Conservation (phyloP, 495 filamentous ascomycete genomes). For the Hypoxylon intermedium region DNA sequence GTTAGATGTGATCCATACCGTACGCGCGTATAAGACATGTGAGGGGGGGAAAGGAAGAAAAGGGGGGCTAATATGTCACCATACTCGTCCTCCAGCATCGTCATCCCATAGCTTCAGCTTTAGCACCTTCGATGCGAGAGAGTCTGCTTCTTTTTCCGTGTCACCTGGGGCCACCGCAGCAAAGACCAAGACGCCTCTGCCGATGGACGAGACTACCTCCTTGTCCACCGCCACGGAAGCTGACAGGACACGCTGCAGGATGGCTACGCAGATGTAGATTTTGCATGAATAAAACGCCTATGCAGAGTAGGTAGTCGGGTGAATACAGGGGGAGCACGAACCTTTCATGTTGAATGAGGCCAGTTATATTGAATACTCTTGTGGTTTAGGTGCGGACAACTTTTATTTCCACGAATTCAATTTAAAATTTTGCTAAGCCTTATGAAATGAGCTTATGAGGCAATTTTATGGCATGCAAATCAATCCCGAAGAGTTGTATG, state of each 20-base stretch:
- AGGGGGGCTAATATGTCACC: slow-evolving; percentile 26
- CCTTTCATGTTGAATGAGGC: slow-evolving; percentile 8
- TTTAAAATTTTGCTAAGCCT: no score
- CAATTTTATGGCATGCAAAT: no score
- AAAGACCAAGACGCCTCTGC: slow-evolving; percentile 87
- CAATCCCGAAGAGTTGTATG: no score
- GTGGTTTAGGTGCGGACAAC: no score
- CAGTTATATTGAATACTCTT: no score
- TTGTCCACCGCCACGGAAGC: slow-evolving; percentile 98
- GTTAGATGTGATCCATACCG: slow-evolving; percentile 14
- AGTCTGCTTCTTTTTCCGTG: slow-evolving; percentile 84
- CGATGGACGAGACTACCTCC: slow-evolving; percentile 86
- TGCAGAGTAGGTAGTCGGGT: neutral
- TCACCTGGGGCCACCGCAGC: slow-evolving; percentile 91
- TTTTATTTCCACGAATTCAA: no score
- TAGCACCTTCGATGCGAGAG: slow-evolving; percentile 81
- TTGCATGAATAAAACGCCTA: slow-evolving; percentile 16
- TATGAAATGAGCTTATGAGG: no score
- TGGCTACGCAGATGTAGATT: slow-evolving; percentile 62
- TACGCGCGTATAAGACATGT: slow-evolving; percentile 16
- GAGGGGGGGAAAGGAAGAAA: slow-evolving; percentile 1
- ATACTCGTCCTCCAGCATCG: slow-evolving; percentile 68
- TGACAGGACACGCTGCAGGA: slow-evolving; percentile 93
- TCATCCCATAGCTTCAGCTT: slow-evolving; percentile 92
- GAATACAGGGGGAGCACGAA: slow-evolving; percentile 10